A percentile compares a stretch with the other conserved stretches of the same genome.
These are phyloP conservation scores for Pythium oligandrum DNA, from an alignment of 352 stramenopile genomes.

Conservation along the genomic window DNA sequence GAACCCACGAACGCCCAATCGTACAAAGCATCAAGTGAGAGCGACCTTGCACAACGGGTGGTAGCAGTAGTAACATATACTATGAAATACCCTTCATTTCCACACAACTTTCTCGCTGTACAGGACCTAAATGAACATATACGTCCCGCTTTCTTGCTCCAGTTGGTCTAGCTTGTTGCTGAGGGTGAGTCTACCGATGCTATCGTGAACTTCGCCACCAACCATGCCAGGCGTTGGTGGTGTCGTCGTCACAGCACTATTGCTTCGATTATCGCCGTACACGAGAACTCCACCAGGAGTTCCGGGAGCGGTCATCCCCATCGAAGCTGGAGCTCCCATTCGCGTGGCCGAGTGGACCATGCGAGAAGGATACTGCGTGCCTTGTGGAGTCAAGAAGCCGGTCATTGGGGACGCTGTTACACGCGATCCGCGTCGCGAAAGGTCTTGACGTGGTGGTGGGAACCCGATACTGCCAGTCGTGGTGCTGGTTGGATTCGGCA, in stretches of 20 bases:
- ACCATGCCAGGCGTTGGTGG: constrained; percentile 1
- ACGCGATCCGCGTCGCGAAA: too few species aligned
- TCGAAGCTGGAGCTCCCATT: background rate
- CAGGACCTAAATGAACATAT: too few species aligned
- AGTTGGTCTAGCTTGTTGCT: constrained; percentile 73
- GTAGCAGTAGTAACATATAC: constrained; percentile 2
- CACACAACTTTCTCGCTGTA: too few species aligned
- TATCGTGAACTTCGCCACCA: constrained; percentile 8
- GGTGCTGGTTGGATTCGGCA: constrained; percentile 1
- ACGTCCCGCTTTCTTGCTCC: constrained; percentile 48
- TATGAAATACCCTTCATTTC: background rate
- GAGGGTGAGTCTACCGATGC: constrained; percentile 27
- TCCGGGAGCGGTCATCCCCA: constrained; percentile 7
- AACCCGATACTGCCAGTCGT: constrained; percentile 2
- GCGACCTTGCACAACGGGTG: background rate
- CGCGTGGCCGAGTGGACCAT: background rate
- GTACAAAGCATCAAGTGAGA: constrained; percentile 8
- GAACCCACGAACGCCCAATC: constrained; percentile 16
- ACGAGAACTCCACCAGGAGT: constrained; percentile 8
- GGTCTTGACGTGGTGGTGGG: too few species aligned
- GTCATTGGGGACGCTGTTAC: too few species aligned
- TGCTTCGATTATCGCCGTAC: background rate
- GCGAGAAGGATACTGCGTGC: too few species aligned
- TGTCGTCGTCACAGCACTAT: constrained; percentile 1
- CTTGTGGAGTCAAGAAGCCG: too few species aligned